These are phyloP conservation scores for Vanrija sp. DNA, from an alignment of 1,284 basidiomycete genomes.

Conservation along the genomic window DNA sequence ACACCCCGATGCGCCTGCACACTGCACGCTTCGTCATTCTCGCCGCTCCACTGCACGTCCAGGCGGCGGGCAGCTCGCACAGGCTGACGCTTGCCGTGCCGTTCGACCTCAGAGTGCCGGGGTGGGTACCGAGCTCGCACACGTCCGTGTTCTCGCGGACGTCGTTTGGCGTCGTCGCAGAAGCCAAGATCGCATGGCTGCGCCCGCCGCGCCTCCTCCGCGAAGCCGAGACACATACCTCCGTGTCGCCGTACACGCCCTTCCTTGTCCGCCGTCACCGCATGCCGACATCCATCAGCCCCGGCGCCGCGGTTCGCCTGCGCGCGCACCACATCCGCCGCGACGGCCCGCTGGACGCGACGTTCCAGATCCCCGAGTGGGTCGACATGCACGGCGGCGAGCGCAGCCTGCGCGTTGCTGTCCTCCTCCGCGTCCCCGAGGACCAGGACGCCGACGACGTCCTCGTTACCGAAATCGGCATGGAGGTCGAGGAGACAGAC, in stretches of 20 bases:
- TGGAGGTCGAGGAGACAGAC: constrained; percentile 46
- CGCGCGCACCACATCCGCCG: constrained; percentile 20
- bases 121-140: constrained; percentile 44
- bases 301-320: constrained; percentile 7
- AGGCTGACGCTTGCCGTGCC: constrained; percentile 30
- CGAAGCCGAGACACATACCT: neutral
- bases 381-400: constrained; percentile 40
- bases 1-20: constrained; percentile 35
- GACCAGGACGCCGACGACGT: neutral
- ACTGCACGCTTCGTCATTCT: neutral
- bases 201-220: neutral
- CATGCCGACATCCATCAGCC: constrained; percentile 18
- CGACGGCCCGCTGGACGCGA: constrained; percentile 36
- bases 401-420: constrained; percentile 28
- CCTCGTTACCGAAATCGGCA: constrained; percentile 37
- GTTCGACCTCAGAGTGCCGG: constrained; percentile 45
- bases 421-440: constrained; percentile 33
- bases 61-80: neutral
- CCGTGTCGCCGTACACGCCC: constrained; percentile 14
- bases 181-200: constrained; percentile 33
- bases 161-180: constrained; percentile 32
- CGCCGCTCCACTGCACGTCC: constrained; percentile 17
- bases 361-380: constrained; percentile 42
- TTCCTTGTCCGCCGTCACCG: constrained; percentile 38
- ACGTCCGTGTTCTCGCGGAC: constrained; percentile 23